Percentiles rank a stretch among this genome's conserved stretches.
phyloP scores from a whole-genome alignment of 225 moss, liverwort and hornwort genomes.

The Pseudoscleropodium purum region DNA sequence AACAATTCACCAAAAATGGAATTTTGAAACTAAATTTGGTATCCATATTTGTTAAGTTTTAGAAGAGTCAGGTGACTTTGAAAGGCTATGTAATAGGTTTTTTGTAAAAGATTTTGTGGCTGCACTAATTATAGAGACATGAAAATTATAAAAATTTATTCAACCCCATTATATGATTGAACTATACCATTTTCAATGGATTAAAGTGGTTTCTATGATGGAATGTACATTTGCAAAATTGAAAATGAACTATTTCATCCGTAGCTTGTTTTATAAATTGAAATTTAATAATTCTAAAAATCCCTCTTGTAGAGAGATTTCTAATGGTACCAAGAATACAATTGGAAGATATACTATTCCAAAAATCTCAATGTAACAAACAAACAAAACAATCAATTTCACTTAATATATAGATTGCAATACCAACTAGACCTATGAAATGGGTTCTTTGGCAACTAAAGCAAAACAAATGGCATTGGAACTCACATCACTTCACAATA shows the following conservation, averaged over 20 bases:
- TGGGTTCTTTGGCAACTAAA: not conserved
- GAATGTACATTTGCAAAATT: fast-evolving
- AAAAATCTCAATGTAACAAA: no score
- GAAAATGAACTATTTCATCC: not conserved
- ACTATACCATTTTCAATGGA: not conserved
- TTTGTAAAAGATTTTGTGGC: not conserved
- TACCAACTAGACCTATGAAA: not conserved
- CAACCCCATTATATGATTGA: not conserved
- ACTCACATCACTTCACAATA: not conserved
- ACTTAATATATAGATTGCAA: not conserved
- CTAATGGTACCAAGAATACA: fast-evolving
- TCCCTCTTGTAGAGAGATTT: no score
- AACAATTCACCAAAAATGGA: not conserved
- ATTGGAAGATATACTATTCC: fast-evolving
- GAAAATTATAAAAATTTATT: not conserved
- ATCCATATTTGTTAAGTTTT: not conserved
- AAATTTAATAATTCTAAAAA: not conserved
- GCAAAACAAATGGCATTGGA: not conserved
- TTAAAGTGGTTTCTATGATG: not conserved
- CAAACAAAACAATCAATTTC: no score
- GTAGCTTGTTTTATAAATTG: not conserved
- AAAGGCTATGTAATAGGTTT: not conserved
- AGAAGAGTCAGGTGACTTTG: not conserved
- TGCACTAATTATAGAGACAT: not conserved
- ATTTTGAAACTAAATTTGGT: not conserved